Conservation (phyloP, 768 basidiomycete genomes). For the Pulveroboletus ravenelii region DNA sequence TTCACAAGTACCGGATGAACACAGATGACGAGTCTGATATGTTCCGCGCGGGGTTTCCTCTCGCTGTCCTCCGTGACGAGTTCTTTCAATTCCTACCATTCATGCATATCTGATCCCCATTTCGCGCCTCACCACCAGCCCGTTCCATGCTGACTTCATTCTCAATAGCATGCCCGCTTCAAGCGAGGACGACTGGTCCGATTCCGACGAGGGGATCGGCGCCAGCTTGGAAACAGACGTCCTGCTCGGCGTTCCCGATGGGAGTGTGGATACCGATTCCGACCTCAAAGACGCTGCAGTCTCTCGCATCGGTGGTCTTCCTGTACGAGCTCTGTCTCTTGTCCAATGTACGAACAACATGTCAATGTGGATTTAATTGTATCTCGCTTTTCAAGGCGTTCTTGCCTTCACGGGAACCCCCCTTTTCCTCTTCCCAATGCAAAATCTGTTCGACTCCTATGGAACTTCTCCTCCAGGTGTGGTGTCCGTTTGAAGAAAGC, state of each 20-base stretch:
- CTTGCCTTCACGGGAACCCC: conserved; percentile 57
- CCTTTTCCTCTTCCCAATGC: conserved; percentile 63
- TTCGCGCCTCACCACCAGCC: not conserved
- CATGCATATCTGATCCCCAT: conserved; percentile 79
- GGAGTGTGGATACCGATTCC: conserved; percentile 47
- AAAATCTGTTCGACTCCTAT: conserved; percentile 65
- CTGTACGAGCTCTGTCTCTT: conserved; percentile 63
- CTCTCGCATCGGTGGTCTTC: conserved; percentile 85
- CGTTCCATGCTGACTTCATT: conserved; percentile 6
- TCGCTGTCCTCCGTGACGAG: conserved; percentile 56
- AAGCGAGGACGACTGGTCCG: conserved; percentile 67
- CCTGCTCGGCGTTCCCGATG: conserved; percentile 78
- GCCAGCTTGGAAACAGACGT: conserved; percentile 66
- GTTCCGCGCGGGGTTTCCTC: conserved; percentile 57
- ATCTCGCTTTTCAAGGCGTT: conserved; percentile 61
- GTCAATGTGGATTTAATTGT: conserved; percentile 42
- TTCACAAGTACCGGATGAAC: conserved; percentile 38
- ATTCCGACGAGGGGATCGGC: conserved; percentile 64
- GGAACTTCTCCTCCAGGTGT: conserved; percentile 82
- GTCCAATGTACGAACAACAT: conserved; percentile 41
- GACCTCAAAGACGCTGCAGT: conserved; percentile 76
- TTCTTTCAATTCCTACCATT: conserved; percentile 69
- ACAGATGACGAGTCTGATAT: conserved; percentile 83
- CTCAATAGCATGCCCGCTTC: conserved; percentile 36
- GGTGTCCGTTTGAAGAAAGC: conserved; percentile 86